Conservation (phyloP, 805 yeast genomes). For the Nakazawaea populi region DNA sequence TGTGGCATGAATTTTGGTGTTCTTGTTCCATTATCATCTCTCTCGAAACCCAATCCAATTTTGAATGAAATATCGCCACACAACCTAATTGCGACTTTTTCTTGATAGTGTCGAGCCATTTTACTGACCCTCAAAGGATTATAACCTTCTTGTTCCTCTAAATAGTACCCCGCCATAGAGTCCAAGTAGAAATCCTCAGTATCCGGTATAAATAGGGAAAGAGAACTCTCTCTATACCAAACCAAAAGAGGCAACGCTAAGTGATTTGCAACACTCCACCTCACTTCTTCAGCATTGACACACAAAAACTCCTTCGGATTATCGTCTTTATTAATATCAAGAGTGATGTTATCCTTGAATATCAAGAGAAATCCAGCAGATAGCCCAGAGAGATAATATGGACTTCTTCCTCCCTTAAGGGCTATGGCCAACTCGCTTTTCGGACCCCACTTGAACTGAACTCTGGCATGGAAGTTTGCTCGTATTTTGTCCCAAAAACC, state of each 20-base stretch:
- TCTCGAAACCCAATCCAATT: conserved; percentile 53
- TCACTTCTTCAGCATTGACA: conserved; percentile 54
- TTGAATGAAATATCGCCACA: conserved; percentile 56
- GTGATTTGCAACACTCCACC: conserved; percentile 75
- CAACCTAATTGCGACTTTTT: conserved; percentile 48
- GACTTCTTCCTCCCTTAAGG: conserved; percentile 73
- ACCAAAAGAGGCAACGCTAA: conserved; percentile 44
- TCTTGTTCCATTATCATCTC: conserved; percentile 33
- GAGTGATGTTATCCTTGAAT: conserved; percentile 56
- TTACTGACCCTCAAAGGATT: neutral
- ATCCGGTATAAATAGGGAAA: conserved; percentile 42
- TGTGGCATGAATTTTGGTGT: conserved; percentile 51
- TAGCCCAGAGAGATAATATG: conserved; percentile 61
- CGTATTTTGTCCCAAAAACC: conserved; percentile 94
- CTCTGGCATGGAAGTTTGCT: conserved; percentile 67
- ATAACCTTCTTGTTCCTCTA: conserved; percentile 17
- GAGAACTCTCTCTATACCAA: conserved; percentile 50
- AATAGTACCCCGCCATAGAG: conserved; percentile 44
- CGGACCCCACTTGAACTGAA: conserved; percentile 44
- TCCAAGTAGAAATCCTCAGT: conserved; percentile 26
- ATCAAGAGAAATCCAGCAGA: conserved; percentile 75
- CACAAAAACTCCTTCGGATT: conserved; percentile 64
- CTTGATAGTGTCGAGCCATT: neutral
- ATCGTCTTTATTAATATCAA: conserved; percentile 59
- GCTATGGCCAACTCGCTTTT: conserved; percentile 50